Evolutionary conservation across 169 alveolate genomes (phyloP).

Genomic region (Babesia sp.): DNA sequence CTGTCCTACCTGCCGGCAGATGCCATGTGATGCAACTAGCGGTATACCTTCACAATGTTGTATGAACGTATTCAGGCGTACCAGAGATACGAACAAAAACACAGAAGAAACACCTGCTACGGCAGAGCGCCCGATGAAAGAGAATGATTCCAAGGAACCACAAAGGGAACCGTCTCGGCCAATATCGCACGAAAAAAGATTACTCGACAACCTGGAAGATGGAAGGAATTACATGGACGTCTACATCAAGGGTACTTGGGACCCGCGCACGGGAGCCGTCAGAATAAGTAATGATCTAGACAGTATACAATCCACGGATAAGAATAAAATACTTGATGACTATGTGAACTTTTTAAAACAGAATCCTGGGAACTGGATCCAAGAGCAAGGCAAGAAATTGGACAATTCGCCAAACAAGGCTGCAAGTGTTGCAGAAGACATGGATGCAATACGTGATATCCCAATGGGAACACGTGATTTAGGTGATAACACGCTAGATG

Average conservation of each 20-base stretch:
- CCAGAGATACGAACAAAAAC: not conserved
- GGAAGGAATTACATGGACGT: constrained; percentile 10
- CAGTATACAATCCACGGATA: constrained; percentile 15
- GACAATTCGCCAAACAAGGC: not conserved
- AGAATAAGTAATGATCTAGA: constrained; percentile 53
- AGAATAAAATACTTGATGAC: constrained; percentile 20
- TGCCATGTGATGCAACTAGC: too few species aligned
- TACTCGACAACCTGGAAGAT: not conserved
- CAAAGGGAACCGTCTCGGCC: not conserved
- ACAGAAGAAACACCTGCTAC: not conserved
- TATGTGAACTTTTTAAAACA: constrained; percentile 40
- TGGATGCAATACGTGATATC: not conserved
- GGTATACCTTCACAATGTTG: not conserved
- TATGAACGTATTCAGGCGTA: constrained; percentile 12
- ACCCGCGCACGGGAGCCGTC: constrained; percentile 42
- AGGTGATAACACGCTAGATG: not conserved
- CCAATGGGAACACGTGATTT: not conserved
- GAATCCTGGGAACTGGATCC: constrained; percentile 43
- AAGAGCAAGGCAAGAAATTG: not conserved
- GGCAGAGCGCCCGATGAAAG: not conserved
- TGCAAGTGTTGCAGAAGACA: not conserved
- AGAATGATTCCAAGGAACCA: not conserved
- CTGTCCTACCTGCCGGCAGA: not conserved
- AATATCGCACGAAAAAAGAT: too few species aligned
- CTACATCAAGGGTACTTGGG: constrained; percentile 53